A percentile compares a stretch with the other conserved stretches of the same genome.
Conservation (phyloP, 169 alveolate species). For the Plasmodium inui region DNA sequence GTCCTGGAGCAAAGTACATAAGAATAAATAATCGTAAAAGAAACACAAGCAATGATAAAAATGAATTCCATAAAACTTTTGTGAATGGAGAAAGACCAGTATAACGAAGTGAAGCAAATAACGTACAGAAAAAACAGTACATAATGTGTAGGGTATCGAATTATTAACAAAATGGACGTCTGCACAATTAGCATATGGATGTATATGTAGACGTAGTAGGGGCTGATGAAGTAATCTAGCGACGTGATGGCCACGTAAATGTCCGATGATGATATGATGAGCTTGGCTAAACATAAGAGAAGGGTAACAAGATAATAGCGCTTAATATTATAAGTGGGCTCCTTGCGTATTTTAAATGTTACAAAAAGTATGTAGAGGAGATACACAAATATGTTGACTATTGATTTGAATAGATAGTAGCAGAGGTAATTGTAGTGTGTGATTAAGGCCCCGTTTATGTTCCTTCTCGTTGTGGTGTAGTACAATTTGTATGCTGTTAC, state of each 20-base stretch:
- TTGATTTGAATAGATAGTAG: constrained; percentile 11
- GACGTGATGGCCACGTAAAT: constrained; percentile 58
- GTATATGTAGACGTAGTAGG: constrained; percentile 54
- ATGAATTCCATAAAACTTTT: constrained; percentile 62
- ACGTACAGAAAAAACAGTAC: constrained; percentile 23
- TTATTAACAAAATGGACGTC: constrained; percentile 57
- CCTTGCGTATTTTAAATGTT: constrained; percentile 30
- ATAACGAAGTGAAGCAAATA: constrained; percentile 32
- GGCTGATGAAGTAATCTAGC: constrained; percentile 35
- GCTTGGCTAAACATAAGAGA: constrained; percentile 39
- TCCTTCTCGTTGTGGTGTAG: background rate
- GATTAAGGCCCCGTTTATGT: background rate
- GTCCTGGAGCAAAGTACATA: constrained; percentile 76
- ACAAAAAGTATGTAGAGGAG: constrained; percentile 8
- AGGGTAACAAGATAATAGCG: constrained; percentile 74
- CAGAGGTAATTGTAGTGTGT: background rate
- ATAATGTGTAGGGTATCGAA: constrained; percentile 72
- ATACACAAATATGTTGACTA: constrained; percentile 15
- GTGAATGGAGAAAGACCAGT: constrained; percentile 49
- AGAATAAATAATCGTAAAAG: constrained; percentile 74
- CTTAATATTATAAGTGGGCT: constrained; percentile 23
- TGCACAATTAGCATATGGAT: constrained; percentile 62
- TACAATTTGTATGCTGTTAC: constrained; percentile 54
- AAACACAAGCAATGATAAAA: constrained; percentile 63
- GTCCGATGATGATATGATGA: constrained; percentile 31